A percentile compares a stretch with the other conserved stretches of the same genome.
phyloP scores from a whole-genome alignment of 2,329 filamentous ascomycete genomes.

The Tetracladium maxilliforme region DNA sequence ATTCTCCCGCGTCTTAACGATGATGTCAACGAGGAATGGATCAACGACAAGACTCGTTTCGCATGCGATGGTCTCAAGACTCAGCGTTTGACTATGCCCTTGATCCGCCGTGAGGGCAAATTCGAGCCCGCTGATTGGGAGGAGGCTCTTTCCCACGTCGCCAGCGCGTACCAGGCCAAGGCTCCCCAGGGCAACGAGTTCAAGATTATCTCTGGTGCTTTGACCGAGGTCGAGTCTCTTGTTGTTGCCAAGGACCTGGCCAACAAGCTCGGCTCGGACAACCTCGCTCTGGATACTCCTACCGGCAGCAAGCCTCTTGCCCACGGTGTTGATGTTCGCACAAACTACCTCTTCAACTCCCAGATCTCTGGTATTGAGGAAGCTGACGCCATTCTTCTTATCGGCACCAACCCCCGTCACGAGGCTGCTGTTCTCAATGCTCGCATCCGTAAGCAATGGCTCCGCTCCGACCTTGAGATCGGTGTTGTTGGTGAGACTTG shows the following conservation, averaged over 20 bases:
- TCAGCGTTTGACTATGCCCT: slow-evolving; percentile 82
- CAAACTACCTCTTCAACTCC: slow-evolving; percentile 96
- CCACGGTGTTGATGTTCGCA: slow-evolving; percentile 84
- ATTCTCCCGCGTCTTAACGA: slow-evolving; percentile 88
- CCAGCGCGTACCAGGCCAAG: slow-evolving; percentile 63
- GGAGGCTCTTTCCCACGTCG: slow-evolving; percentile 81
- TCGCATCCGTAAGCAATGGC: slow-evolving; percentile 94
- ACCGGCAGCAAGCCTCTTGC: slow-evolving; percentile 71
- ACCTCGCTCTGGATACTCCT: slow-evolving; percentile 83
- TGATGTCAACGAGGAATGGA: slow-evolving; percentile 99
- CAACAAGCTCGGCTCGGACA: slow-evolving; percentile 93
- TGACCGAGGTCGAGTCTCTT: slow-evolving; percentile 83
- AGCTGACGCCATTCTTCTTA: slow-evolving; percentile 78
- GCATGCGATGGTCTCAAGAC: slow-evolving; percentile 95
- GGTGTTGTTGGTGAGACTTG: slow-evolving; percentile 83
- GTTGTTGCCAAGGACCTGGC: slow-evolving; percentile 95
- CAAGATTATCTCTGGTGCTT: slow-evolving; percentile 83
- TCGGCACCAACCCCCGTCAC: slow-evolving; percentile 90
- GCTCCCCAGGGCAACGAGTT: slow-evolving; percentile 85
- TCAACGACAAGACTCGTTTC: slow-evolving; percentile 96
- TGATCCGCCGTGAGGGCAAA: slow-evolving; percentile 77
- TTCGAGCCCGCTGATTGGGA: slow-evolving; percentile 94
- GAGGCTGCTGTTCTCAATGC: slow-evolving; percentile 93
- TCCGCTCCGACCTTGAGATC: slow-evolving; percentile 86
- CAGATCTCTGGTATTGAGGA: slow-evolving; percentile 88